Evolutionary conservation across 1,284 basidiomycete species (phyloP), one percentile per base, ranked within the genome.

Genomic region (Trichosporon ovoides): DNA sequence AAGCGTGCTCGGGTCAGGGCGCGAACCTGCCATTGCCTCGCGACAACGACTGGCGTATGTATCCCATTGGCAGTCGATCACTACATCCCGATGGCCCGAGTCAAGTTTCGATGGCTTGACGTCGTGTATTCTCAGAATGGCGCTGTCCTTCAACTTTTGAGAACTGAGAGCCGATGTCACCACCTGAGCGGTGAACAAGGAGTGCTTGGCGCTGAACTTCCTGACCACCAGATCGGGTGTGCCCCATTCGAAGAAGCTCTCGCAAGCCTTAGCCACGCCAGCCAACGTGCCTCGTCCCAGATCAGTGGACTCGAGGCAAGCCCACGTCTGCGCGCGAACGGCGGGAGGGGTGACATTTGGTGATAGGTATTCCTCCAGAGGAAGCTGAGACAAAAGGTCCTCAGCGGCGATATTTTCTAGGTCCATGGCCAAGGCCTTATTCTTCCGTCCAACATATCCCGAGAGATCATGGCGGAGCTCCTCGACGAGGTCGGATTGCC

Each of bases 231-330:
- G 60, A 6, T 89, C 87, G 62, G 81, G 84, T 46, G 88, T 85
- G 0, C 90, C 91, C 91, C 91, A 94, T 69, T 93, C 91, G 65
- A 94, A 94, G 69, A 86, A 88, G 52, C 84, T 80, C 73, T 94
- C 91, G 77, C 90, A 93, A 1, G 86, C 79, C 5, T 78, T 81
- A 0, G 90, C 89, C 18, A 92, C 81, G 56, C 83, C 84, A 20
- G 83, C 84, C 0, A 92, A 76, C 68, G 88, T 70, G 2, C 75
- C 74, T 37, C 73, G 52, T 1, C 74, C 75, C 11, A 61, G 49
- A 70, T 66, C 34, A 66, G 52, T 0, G 70, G 71, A 48, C 60
- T 68, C 1, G 73, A 78, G 75, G 0, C 74, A 73, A 0, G 70
- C 72, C 75, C 75, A 78, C 1, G 69, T 71, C 35, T 65, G 52